These are phyloP conservation scores for Pseudoperonospora humuli DNA, from an alignment of 352 stramenopile species.

Conservation along the genomic window DNA sequence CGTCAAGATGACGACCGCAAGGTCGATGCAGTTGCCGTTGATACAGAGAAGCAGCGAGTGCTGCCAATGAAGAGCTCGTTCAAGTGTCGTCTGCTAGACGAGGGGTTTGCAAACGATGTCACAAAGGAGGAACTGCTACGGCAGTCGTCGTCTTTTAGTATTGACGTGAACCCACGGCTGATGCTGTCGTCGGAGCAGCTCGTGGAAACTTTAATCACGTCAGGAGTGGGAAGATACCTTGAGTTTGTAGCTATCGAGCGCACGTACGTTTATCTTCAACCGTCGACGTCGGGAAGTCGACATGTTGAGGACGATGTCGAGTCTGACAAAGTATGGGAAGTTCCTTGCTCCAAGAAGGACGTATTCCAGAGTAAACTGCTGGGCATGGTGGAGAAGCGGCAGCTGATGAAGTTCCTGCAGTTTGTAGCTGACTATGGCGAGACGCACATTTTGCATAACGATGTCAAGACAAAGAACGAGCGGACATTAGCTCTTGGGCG, in stretches of 20 bases:
- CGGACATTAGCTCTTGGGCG: slow-evolving; percentile 64
- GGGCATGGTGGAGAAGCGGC: slow-evolving; percentile 80
- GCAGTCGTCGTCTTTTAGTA: slow-evolving; percentile 57
- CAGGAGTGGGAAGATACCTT: slow-evolving; percentile 78
- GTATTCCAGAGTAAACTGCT: slow-evolving; percentile 85
- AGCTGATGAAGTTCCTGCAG: slow-evolving; percentile 89
- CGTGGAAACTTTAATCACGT: slow-evolving; percentile 80
- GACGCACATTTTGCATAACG: slow-evolving; percentile 58
- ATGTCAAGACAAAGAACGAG: slow-evolving; percentile 84
- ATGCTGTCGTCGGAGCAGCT: slow-evolving; percentile 71
- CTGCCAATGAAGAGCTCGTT: slow-evolving; percentile 43
- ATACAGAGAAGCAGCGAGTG: slow-evolving; percentile 9
- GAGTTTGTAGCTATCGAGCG: slow-evolving; percentile 84
- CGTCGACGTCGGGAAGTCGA: slow-evolving; percentile 5
- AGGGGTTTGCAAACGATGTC: slow-evolving; percentile 31
- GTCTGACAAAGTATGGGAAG: slow-evolving; percentile 52
- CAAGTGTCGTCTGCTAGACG: slow-evolving; percentile 34
- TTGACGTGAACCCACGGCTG: slow-evolving; percentile 76
- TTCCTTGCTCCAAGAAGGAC: slow-evolving; percentile 87
- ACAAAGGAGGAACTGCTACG: slow-evolving; percentile 27
- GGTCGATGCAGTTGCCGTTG: not conserved
- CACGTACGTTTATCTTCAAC: slow-evolving; percentile 62
- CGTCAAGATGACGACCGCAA: not conserved
- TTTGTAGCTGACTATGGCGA: slow-evolving; percentile 83
- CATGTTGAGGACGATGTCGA: slow-evolving; percentile 2